A percentile compares a stretch with the other conserved stretches of the same genome.
Evolutionary conservation across 2,329 filamentous ascomycete genomes (phyloP).

Genomic region (Fusarium agapanthi): DNA sequence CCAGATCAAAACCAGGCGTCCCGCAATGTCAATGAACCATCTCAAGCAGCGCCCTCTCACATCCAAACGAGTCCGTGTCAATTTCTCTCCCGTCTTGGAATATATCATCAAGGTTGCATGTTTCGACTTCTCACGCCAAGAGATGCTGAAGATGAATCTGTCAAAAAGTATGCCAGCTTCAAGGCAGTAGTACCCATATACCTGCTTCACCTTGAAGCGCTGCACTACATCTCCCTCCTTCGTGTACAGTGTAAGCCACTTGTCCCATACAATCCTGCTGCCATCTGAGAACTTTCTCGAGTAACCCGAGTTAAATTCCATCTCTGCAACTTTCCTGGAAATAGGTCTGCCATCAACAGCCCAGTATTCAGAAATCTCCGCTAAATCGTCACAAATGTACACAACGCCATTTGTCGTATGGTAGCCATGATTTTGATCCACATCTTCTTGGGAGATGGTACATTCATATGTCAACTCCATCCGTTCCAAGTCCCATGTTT

Average conservation of each 20-base stretch:
- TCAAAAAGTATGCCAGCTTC: slow-evolving; percentile 4
- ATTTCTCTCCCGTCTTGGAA: slow-evolving; percentile 6
- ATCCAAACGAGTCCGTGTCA: not conserved
- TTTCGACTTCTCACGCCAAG: not conserved
- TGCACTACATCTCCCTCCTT: not conserved
- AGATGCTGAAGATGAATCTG: slow-evolving; percentile 13
- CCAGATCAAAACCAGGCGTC: not conserved
- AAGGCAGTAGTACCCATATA: not conserved
- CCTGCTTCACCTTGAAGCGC: not conserved
- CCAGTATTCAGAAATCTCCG: not conserved
- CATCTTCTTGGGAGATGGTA: not conserved
- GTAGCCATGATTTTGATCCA: not conserved
- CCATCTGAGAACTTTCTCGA: not conserved
- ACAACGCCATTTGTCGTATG: not conserved
- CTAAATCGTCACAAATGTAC: not conserved
- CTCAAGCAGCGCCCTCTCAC: not conserved
- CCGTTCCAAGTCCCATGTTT: not conserved
- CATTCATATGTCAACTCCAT: not conserved
- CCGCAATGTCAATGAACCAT: slow-evolving; percentile 14
- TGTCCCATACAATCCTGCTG: not conserved
- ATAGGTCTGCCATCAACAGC: not conserved
- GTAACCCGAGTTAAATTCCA: not conserved
- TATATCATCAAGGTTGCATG: not conserved
- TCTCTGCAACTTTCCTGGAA: not conserved
- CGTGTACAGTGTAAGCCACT: not conserved